phyloP scores from a whole-genome alignment of 2,329 filamentous ascomycete genomes.

The Fusarium metavorans region DNA sequence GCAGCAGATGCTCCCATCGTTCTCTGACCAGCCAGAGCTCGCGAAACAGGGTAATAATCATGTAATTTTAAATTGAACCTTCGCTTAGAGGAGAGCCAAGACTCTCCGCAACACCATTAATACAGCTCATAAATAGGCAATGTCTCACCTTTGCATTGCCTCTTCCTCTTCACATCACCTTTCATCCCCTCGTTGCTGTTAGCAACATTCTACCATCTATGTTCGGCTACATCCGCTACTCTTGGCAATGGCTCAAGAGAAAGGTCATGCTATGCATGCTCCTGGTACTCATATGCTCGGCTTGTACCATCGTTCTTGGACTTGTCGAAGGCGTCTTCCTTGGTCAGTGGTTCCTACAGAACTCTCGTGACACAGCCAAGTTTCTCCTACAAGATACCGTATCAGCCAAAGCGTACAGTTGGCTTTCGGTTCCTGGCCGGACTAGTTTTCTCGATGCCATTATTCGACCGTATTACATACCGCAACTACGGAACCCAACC shows the following conservation, averaged over 20 bases:
- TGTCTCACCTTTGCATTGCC: background rate
- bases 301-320: background rate
- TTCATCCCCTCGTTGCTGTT: background rate
- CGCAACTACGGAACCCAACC: background rate
- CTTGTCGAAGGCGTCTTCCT: background rate
- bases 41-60: background rate
- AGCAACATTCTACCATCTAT: background rate
- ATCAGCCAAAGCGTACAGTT: background rate
- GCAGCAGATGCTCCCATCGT: background rate
- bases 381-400: background rate
- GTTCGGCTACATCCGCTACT: background rate
- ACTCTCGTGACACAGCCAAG: background rate
- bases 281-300: background rate
- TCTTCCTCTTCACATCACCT: background rate
- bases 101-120: background rate
- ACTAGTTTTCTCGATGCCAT: background rate
- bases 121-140: background rate
- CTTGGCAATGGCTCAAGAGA: background rate
- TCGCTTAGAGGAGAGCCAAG: background rate
- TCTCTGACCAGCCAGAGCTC: background rate
- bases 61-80: background rate
- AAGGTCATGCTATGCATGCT: background rate
- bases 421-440: background rate
- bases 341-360: background rate
- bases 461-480: background rate